Conservation (phyloP, 1,284 basidiomycete species). For the Malassezia vespertilionis region DNA sequence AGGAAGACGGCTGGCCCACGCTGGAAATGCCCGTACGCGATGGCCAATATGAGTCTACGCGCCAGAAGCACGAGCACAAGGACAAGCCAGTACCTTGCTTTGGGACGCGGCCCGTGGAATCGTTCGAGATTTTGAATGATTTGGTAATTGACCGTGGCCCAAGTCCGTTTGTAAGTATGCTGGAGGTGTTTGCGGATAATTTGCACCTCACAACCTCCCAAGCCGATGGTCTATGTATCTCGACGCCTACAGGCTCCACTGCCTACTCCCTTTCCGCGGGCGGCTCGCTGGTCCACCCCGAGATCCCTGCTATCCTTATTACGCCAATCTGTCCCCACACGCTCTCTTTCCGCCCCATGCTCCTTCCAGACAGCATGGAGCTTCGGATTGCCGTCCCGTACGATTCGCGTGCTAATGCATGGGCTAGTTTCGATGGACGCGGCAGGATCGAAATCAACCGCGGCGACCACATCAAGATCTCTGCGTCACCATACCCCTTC, state of each 20-base stretch:
- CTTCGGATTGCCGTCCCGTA: conserved; percentile 94
- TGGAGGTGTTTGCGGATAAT: conserved; percentile 96
- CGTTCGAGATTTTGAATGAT: conserved; percentile 95
- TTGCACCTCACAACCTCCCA: conserved; percentile 99
- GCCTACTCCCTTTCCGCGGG: conserved; percentile 91
- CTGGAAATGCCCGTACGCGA: too few species aligned
- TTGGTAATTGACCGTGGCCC: conserved; percentile 95
- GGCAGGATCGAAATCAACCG: conserved; percentile 71
- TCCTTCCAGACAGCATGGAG: conserved; percentile 92
- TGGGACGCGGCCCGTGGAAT: conserved; percentile 84
- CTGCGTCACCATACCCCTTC: conserved; percentile 94
- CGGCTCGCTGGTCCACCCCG: conserved; percentile 91
- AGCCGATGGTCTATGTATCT: conserved; percentile 88
- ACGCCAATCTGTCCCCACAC: conserved; percentile 98
- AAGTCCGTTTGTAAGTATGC: conserved; percentile 87
- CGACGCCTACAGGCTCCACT: conserved; percentile 94
- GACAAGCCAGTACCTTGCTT: conserved; percentile 99
- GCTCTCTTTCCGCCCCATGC: conserved; percentile 93
- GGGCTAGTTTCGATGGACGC: conserved; percentile 96
- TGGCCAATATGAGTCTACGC: too few species aligned
- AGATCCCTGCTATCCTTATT: conserved; percentile 90
- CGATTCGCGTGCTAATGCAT: conserved; percentile 93
- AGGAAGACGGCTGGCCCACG: conserved; percentile 37
- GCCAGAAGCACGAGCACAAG: conserved; percentile 49
- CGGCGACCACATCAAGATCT: conserved; percentile 98